A percentile compares a stretch with the other conserved stretches of the same genome.
These are phyloP conservation scores for Solanum infundibuliforme DNA, from an alignment of 257 asterid species.

Conservation along the genomic window DNA sequence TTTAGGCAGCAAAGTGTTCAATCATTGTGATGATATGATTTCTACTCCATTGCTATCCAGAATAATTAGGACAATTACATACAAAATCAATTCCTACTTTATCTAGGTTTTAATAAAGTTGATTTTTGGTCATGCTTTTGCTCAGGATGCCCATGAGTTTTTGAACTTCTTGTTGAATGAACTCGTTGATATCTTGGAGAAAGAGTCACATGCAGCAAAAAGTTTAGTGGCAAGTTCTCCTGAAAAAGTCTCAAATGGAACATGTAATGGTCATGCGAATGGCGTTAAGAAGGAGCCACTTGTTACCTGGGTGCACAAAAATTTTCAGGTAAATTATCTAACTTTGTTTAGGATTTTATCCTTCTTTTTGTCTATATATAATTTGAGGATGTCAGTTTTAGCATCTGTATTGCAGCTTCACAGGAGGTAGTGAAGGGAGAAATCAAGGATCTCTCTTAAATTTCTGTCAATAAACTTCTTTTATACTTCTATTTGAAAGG, in stretches of 20 bases:
- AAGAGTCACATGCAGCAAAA: constrained; percentile 50
- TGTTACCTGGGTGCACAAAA: constrained; percentile 85
- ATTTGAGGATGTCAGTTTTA: neutral
- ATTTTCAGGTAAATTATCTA: constrained; percentile 54
- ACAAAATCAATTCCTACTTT: neutral
- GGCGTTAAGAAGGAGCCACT: constrained; percentile 52
- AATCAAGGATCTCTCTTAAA: neutral
- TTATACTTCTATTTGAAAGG: neutral
- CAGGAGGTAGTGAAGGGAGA: neutral
- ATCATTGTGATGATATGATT: neutral
- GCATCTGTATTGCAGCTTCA: neutral
- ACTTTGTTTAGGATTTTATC: neutral
- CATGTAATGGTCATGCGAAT: constrained; percentile 32
- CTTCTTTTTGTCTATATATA: neutral
- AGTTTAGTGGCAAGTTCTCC: constrained; percentile 17
- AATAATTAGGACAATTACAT: neutral
- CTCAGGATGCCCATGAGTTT: constrained; percentile 92
- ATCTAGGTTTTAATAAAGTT: neutral
- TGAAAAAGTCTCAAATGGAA: constrained; percentile 37
- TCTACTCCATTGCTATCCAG: neutral
- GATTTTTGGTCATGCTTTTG: neutral
- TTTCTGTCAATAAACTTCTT: neutral
- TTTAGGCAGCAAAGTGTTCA: neutral
- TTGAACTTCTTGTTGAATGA: constrained; percentile 75
- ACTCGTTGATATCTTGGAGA: constrained; percentile 82